Conservation (phyloP, 768 basidiomycete species). For the Tricholoma hemisulphureum region DNA sequence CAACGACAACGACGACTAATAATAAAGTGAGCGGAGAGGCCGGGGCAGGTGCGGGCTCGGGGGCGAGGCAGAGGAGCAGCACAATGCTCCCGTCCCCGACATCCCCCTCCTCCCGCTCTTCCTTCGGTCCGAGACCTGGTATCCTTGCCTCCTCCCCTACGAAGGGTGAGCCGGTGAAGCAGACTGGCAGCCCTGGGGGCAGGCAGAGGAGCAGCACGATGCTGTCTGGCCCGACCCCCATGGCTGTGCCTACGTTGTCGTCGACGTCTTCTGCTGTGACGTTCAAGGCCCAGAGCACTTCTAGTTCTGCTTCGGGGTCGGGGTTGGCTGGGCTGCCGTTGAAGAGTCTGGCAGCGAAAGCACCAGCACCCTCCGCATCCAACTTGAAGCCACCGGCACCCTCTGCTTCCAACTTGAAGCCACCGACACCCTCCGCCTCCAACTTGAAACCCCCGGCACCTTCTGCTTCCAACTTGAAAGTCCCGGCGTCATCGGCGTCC, state of each 20-base stretch:
- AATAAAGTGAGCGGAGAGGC: not conserved
- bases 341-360: not conserved
- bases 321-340: not conserved
- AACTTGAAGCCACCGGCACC: not conserved
- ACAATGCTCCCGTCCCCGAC: conserved; percentile 36
- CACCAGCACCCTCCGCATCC: not conserved
- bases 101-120: conserved; percentile 16
- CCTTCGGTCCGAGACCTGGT: not conserved
- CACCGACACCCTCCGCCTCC: not conserved
- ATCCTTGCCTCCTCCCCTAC: not conserved
- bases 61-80: conserved; percentile 38
- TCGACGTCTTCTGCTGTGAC: conserved; percentile 5
- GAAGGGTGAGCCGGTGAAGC: not conserved
- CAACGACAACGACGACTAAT: conserved; percentile 27
- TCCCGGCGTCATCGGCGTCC: not conserved
- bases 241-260: conserved; percentile 19
- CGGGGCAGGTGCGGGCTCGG: conserved; percentile 3
- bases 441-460: not conserved
- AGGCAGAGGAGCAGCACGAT: conserved; percentile 44
- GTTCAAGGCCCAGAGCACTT: not conserved
- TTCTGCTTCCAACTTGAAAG: not conserved
- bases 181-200: not conserved
- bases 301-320: not conserved
- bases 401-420: not conserved
- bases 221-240: conserved; percentile 24